Base-by-base conservation (phyloP, 1,139 yeast species). In the Hyphopichia buzzinii region DNA sequence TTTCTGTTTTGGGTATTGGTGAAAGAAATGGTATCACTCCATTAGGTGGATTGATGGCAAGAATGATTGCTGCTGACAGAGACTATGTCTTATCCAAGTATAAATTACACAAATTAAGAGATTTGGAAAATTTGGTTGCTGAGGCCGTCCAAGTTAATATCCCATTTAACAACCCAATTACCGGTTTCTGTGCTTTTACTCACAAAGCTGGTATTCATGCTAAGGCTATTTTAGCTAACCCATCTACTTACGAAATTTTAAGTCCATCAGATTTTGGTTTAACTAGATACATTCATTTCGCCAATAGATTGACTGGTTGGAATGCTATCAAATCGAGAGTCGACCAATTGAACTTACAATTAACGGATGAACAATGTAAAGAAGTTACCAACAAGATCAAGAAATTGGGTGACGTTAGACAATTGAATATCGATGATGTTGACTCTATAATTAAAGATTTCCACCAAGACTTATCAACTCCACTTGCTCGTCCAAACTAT, bases 161-260 rank as follows among this genome's bases (percentile, higher is more conserved):
- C 57, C 98, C 98, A 43, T 92, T 92, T 77, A 92, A 92, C 79
- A 92, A 92, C 73, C 97, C 97, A 52, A 89, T 92, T 63, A 92
- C 98, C 34, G 98, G 98, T 38, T 92, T 92, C 83, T 92, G 97
- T 74, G 98, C 98, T 37, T 92, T 92, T 72, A 92, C 98, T 39
- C 98, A 92, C 76, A 92, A 92, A 77, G 98, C 98, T 39, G 98
- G 98, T 72, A 90, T 92, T 57, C 98, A 92, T 62, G 97, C 98
- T 56, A 92, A 92, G 77, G 97, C 97, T 41, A 92, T 92, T 54
- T 79, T 92, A 53, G 98, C 98, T 44, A 92, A 92, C 71, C 98
- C 98, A 47, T 88, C 96, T 29, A 92, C 97, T 26, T 92, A 92
- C 64, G 98, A 92, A 74, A 92, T 92, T 55, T 78, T 92, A 61